phyloP scores from a whole-genome alignment of 2,329 filamentous ascomycete species.

The Penicillium sp. region DNA sequence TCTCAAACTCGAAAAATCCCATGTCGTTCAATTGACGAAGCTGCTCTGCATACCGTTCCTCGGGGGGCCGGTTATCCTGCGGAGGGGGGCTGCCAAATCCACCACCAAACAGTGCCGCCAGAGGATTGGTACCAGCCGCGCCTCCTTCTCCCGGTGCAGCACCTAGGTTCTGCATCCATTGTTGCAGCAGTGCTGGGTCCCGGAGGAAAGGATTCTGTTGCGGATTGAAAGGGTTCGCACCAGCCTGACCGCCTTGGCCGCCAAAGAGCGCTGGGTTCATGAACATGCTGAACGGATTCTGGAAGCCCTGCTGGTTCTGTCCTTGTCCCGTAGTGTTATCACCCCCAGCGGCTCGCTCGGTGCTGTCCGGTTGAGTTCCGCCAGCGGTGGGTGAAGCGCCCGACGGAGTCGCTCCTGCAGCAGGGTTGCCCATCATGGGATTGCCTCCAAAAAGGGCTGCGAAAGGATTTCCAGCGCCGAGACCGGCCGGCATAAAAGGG shows the following conservation, averaged over 20 bases:
- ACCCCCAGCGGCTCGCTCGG: no score
- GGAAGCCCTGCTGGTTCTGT: slow-evolving; percentile 40
- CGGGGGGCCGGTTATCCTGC: slow-evolving; percentile 75
- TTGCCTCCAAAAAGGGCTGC: slow-evolving; percentile 48
- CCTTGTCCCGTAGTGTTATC: no score
- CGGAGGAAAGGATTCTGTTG: slow-evolving; percentile 50
- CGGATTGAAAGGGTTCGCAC: slow-evolving; percentile 41
- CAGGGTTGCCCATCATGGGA: no score
- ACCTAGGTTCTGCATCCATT: slow-evolving; percentile 47
- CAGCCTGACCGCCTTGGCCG: slow-evolving; percentile 30
- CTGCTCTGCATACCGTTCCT: slow-evolving; percentile 86
- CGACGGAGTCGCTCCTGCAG: no score
- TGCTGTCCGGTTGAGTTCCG: no score
- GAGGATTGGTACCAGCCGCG: slow-evolving; percentile 37
- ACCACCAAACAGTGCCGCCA: slow-evolving; percentile 46
- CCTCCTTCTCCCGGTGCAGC: slow-evolving; percentile 30
- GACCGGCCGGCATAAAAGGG: no score
- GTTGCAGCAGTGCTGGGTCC: slow-evolving; percentile 51
- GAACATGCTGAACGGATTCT: slow-evolving; percentile 62
- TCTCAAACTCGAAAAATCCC: slow-evolving; percentile 95
- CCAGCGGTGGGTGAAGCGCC: slow-evolving; percentile 23
- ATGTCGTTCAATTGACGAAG: slow-evolving; percentile 92
- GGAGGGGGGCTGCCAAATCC: slow-evolving; percentile 46
- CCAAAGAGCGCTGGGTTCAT: slow-evolving; percentile 44
- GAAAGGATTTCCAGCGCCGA: no score